phyloP scores from a whole-genome alignment of 108 stramenopile species.

The Nitzschia putrida region DNA sequence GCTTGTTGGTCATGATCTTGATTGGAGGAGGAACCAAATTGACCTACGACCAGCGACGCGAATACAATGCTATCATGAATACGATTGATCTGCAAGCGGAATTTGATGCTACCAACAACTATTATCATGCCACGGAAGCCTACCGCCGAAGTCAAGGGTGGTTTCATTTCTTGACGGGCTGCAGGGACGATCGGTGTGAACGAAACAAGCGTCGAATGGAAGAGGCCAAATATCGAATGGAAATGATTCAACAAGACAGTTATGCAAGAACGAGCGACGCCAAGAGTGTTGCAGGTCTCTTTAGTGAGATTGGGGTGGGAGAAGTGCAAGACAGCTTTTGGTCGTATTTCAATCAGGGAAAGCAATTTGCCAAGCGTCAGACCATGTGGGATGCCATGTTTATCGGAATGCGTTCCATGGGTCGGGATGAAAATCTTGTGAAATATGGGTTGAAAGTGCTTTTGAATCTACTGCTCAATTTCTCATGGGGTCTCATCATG shows the following conservation, averaged over 20 bases:
- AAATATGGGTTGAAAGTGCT: slow-evolving; percentile 65
- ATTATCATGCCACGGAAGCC: slow-evolving; percentile 55
- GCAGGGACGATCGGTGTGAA: slow-evolving; percentile 49
- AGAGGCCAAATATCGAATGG: slow-evolving; percentile 53
- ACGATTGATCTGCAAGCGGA: slow-evolving; percentile 83
- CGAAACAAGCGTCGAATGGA: slow-evolving; percentile 76
- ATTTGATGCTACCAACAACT: slow-evolving; percentile 62
- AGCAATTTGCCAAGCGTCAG: slow-evolving; percentile 87
- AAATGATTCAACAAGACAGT: slow-evolving; percentile 73
- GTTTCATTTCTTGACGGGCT: slow-evolving; percentile 71
- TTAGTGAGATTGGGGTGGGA: slow-evolving; percentile 78
- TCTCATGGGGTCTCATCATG: slow-evolving; percentile 83
- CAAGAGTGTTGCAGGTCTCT: slow-evolving; percentile 79
- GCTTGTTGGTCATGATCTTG: slow-evolving; percentile 59
- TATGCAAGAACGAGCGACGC: slow-evolving; percentile 84
- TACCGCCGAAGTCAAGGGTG: slow-evolving; percentile 84
- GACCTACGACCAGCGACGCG: slow-evolving; percentile 56
- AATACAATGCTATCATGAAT: slow-evolving; percentile 78
- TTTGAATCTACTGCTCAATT: slow-evolving; percentile 81
- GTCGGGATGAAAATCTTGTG: slow-evolving; percentile 63
- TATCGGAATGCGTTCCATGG: slow-evolving; percentile 81
- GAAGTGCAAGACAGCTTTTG: slow-evolving; percentile 88
- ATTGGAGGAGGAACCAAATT: slow-evolving; percentile 69
- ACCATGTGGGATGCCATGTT: slow-evolving; percentile 89
- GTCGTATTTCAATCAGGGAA: slow-evolving; percentile 77